These are phyloP conservation scores for Artemisia tridentata DNA, from an alignment of 129 eudicot genomes.

Conservation along the genomic window DNA sequence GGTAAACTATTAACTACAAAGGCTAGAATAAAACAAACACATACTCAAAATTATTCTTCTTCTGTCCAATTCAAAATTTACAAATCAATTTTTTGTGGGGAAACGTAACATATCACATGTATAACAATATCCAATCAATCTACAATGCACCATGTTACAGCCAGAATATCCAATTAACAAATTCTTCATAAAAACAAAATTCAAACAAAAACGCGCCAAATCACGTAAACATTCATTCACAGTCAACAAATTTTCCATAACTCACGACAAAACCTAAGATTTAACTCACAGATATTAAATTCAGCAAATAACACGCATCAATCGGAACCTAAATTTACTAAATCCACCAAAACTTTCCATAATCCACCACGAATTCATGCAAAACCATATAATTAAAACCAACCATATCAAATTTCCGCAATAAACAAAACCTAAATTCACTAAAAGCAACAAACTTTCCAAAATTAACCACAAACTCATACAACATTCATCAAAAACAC, in stretches of 20 bases:
- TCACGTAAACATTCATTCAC: slow-evolving; percentile 2
- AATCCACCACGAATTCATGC: too few species aligned
- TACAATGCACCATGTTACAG: neutral
- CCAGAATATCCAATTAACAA: slow-evolving; percentile 12
- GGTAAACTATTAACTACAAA: slow-evolving; percentile 8
- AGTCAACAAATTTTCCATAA: slow-evolving; percentile 15
- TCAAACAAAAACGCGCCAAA: slow-evolving; percentile 10
- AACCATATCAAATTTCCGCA: too few species aligned
- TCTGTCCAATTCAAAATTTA: slow-evolving; percentile 11
- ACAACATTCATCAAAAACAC: slow-evolving; percentile 9
- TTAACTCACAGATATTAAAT: too few species aligned
- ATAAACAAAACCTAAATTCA: too few species aligned
- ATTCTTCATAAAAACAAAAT: neutral
- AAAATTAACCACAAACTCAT: neutral
- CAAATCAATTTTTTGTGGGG: neutral
- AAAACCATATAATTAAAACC: too few species aligned
- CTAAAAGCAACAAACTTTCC: slow-evolving; percentile 5
- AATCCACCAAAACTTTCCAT: too few species aligned
- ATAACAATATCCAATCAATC: slow-evolving; percentile 24
- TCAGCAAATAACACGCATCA: too few species aligned
- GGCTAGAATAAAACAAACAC: neutral
- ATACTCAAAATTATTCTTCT: slow-evolving; percentile 5
- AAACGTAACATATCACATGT: neutral
- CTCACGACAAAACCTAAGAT: neutral
- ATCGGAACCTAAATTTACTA: too few species aligned